Percentiles rank a stretch among this genome's conserved stretches.
Evolutionary conservation across 768 basidiomycete genomes (phyloP).

Genomic region (Lactarius deliciosus): DNA sequence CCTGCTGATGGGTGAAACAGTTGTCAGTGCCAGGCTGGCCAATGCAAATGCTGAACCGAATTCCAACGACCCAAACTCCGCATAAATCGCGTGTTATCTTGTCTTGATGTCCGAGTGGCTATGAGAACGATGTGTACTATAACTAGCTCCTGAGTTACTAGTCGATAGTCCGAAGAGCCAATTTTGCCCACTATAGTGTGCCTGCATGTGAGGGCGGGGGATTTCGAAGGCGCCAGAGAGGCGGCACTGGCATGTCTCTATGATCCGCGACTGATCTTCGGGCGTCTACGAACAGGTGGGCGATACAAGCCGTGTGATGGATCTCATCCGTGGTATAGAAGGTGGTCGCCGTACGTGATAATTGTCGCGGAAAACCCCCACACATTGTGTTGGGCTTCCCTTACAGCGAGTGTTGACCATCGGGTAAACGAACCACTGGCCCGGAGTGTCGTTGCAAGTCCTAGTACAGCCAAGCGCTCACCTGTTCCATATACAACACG

Average conservation of each 20-base stretch:
- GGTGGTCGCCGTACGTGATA: too few species aligned
- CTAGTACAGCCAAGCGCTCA: background rate
- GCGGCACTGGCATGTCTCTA: too few species aligned
- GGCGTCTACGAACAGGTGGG: too few species aligned
- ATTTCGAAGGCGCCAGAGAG: background rate
- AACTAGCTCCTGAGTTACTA: background rate
- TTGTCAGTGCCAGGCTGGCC: slow-evolving; percentile 1
- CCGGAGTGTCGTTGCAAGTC: too few species aligned
- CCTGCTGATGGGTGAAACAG: background rate
- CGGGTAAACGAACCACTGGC: too few species aligned
- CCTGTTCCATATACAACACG: background rate
- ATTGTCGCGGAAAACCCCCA: too few species aligned
- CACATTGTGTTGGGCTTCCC: too few species aligned
- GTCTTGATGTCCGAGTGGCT: background rate
- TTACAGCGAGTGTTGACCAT: too few species aligned
- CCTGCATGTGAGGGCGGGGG: background rate
- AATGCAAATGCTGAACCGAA: slow-evolving; percentile 15
- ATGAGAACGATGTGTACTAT: background rate
- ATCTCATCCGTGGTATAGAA: background rate
- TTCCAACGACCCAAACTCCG: background rate
- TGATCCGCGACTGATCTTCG: too few species aligned
- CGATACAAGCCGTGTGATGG: background rate
- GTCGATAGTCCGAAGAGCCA: too few species aligned
- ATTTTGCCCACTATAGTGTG: too few species aligned
- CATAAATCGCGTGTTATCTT: background rate